phyloP scores from a whole-genome alignment of 345 rosid species.

The Firmiana major region DNA sequence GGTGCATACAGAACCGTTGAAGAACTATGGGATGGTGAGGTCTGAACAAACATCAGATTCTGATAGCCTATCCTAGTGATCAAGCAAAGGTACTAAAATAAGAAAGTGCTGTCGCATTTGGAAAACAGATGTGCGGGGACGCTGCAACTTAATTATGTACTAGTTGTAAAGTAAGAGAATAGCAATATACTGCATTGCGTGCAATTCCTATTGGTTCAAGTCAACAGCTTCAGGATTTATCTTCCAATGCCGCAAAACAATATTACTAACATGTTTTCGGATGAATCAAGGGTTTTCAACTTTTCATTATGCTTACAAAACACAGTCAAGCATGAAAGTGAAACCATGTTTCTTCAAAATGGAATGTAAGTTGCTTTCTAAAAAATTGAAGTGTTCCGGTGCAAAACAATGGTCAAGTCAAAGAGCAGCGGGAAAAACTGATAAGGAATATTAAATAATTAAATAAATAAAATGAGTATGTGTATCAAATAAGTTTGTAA shows the following conservation, averaged over 20 bases:
- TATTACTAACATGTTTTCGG: background rate
- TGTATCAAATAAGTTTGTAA: too few relatives aligned
- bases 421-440: background rate
- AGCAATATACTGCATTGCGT: too few relatives aligned
- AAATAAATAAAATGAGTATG: too few relatives aligned
- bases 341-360: background rate
- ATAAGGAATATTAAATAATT: too few relatives aligned
- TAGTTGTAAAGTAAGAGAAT: too few relatives aligned
- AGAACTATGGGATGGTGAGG: slow-evolving; percentile 42
- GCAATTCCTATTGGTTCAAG: background rate
- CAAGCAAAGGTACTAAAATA: background rate
- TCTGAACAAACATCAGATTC: background rate
- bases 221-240: too few relatives aligned
- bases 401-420: background rate
- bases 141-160: too few relatives aligned
- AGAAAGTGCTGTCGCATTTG: too few relatives aligned
- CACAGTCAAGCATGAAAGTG: background rate
- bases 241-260: too few relatives aligned
- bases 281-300: background rate
- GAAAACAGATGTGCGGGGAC: too few relatives aligned
- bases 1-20: slow-evolving; percentile 34
- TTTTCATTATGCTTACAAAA: too few relatives aligned
- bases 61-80: background rate
- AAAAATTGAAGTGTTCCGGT: background rate
- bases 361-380: background rate